These are phyloP conservation scores for Phragmites australis DNA, from an alignment of 176 grass and related monocot species.

Conservation along the genomic window DNA sequence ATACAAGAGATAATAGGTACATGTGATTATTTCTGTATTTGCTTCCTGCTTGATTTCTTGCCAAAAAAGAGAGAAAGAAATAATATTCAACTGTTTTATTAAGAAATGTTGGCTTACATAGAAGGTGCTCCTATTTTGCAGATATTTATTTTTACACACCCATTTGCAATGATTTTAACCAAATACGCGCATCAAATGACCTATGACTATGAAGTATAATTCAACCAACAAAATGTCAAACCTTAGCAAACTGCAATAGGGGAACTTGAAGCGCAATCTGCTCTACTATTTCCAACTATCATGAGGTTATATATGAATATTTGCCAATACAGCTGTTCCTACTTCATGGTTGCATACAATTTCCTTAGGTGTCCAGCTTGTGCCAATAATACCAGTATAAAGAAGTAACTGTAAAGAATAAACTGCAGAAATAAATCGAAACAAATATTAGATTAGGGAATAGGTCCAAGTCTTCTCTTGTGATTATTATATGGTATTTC, in stretches of 20 bases:
- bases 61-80: not conserved
- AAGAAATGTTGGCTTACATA: not conserved
- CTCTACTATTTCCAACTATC: constrained; percentile 18
- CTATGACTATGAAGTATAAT: constrained; percentile 17
- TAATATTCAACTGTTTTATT: not conserved
- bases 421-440: constrained; percentile 46
- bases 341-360: constrained; percentile 41
- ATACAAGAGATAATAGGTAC: not conserved
- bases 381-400: constrained; percentile 25
- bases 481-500: constrained; percentile 35
- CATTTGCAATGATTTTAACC: not conserved
- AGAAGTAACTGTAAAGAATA: constrained; percentile 28
- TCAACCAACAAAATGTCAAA: constrained; percentile 16
- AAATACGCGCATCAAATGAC: not conserved
- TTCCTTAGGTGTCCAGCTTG: constrained; percentile 38
- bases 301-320: constrained; percentile 30
- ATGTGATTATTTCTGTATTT: not conserved
- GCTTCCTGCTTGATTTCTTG: not conserved
- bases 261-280: constrained; percentile 10
- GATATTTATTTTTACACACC: not conserved
- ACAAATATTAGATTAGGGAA: constrained; percentile 26
- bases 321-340: constrained; percentile 34
- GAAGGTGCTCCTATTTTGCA: not conserved
- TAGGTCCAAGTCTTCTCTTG: constrained; percentile 45
- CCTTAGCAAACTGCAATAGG: not conserved